These are phyloP conservation scores for Yamadazyma sp. DNA, from an alignment of 1,139 yeast genomes.

Conservation along the genomic window DNA sequence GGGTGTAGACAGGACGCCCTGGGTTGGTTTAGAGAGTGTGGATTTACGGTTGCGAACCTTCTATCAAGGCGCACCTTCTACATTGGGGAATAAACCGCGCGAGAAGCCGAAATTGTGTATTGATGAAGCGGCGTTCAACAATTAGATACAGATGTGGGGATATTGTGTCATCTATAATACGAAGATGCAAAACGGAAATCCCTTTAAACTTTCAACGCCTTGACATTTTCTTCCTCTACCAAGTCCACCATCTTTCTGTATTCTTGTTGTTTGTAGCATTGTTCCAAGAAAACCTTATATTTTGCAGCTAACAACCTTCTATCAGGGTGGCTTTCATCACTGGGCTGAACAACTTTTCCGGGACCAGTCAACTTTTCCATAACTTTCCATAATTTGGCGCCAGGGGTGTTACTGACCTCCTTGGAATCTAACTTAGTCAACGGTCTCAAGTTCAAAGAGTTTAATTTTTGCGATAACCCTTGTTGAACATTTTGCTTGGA, in stretches of 20 bases:
- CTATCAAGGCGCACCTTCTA: too few relatives aligned
- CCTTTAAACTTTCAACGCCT: constrained; percentile 7
- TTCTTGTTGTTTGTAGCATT: constrained; percentile 74
- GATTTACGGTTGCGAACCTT: too few relatives aligned
- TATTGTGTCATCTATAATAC: too few relatives aligned
- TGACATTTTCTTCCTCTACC: constrained; percentile 33
- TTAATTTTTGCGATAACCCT: constrained; percentile 42
- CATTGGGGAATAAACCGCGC: too few relatives aligned
- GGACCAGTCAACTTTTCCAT: constrained; percentile 85
- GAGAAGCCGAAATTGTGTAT: too few relatives aligned
- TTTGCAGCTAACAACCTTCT: constrained; percentile 71
- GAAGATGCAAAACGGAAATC: neutral
- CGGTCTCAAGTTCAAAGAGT: constrained; percentile 40
- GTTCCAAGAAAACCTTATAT: constrained; percentile 82
- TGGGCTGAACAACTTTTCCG: constrained; percentile 76
- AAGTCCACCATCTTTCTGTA: constrained; percentile 71
- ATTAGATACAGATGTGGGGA: neutral
- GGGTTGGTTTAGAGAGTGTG: too few relatives aligned
- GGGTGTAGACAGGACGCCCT: too few relatives aligned
- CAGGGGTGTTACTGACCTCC: constrained; percentile 28
- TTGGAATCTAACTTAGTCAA: constrained; percentile 25
- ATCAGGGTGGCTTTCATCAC: constrained; percentile 57
- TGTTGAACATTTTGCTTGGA: constrained; percentile 53
- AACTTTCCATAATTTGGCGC: constrained; percentile 74
- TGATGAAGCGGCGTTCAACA: too few relatives aligned